Evolutionary conservation across 257 asterid species (phyloP).

Genomic region (Thymus quinquecostatus): DNA sequence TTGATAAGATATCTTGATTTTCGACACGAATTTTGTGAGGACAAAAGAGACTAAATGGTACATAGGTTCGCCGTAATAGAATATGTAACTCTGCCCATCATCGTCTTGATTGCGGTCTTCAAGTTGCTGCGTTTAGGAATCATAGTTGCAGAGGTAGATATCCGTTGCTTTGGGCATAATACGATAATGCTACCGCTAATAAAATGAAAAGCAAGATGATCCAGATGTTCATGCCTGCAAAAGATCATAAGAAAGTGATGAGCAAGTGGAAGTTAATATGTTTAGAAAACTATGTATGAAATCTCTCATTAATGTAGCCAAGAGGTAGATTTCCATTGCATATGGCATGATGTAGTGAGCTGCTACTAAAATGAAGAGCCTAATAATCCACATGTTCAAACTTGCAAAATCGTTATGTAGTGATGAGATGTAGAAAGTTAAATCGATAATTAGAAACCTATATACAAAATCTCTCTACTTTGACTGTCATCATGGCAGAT

Average conservation of each 20-base stretch:
- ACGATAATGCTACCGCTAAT: slow-evolving; percentile 60
- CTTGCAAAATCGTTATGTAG: too few species aligned
- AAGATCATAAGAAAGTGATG: not conserved
- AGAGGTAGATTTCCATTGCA: too few species aligned
- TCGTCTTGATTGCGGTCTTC: not conserved
- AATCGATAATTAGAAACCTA: too few species aligned
- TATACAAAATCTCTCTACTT: too few species aligned
- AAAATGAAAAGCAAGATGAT: slow-evolving; percentile 54
- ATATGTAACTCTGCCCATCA: not conserved
- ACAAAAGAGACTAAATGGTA: not conserved
- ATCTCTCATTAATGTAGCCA: too few species aligned
- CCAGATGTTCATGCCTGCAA: slow-evolving; percentile 67
- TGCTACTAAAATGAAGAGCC: too few species aligned
- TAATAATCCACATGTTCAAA: too few species aligned
- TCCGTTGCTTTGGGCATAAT: slow-evolving; percentile 44
- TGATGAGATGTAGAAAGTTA: too few species aligned
- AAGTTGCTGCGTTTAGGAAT: slow-evolving; percentile 23
- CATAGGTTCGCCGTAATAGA: not conserved
- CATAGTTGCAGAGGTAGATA: slow-evolving; percentile 35
- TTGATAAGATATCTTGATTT: not conserved
- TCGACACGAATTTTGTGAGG: not conserved
- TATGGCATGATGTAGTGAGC: too few species aligned
- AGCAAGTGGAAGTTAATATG: not conserved
- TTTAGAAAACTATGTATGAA: not conserved
- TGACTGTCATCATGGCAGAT: too few species aligned